Conservation (phyloP, 2,329 filamentous ascomycete species). For the Lojkania enalia region DNA sequence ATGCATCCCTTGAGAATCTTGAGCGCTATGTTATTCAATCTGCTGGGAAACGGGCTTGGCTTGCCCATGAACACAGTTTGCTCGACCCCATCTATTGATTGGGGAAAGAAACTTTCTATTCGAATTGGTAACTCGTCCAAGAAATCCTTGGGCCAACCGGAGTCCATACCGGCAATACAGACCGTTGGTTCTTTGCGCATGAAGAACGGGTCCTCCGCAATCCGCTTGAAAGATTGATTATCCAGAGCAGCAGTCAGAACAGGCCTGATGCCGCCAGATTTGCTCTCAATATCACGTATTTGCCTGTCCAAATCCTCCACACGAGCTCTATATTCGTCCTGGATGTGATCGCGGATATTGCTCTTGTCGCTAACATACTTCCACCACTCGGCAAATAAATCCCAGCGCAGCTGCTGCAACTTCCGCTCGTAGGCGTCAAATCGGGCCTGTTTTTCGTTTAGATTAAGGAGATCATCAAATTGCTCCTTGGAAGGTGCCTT, state of each 20-base stretch:
- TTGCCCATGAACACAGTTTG: background rate
- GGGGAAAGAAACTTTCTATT: too few species aligned
- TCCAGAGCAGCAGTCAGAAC: background rate
- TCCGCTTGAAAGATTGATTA: background rate
- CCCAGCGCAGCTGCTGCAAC: conserved; percentile 39
- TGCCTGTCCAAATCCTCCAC: conserved; percentile 4
- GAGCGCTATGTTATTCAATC: background rate
- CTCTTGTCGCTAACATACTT: conserved; percentile 35
- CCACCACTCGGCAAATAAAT: conserved; percentile 51
- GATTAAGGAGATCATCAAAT: background rate
- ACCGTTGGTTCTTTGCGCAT: conserved; percentile 45
- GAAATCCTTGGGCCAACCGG: conserved; percentile 48
- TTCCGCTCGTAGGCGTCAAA: conserved; percentile 16
- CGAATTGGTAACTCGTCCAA: conserved; percentile 29
- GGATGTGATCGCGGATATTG: conserved; percentile 10
- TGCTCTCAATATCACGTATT: background rate
- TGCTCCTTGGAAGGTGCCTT: background rate
- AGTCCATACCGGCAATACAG: conserved; percentile 41
- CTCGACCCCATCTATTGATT: conserved; percentile 9
- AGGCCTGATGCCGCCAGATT: background rate
- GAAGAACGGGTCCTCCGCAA: conserved; percentile 27
- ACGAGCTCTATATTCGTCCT: conserved; percentile 10
- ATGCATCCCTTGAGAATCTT: background rate
- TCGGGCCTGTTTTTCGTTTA: conserved; percentile 24
- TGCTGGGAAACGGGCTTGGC: background rate